These are phyloP conservation scores for Stylosanthes scabra DNA, from an alignment of 331 rosid genomes.

Conservation along the genomic window DNA sequence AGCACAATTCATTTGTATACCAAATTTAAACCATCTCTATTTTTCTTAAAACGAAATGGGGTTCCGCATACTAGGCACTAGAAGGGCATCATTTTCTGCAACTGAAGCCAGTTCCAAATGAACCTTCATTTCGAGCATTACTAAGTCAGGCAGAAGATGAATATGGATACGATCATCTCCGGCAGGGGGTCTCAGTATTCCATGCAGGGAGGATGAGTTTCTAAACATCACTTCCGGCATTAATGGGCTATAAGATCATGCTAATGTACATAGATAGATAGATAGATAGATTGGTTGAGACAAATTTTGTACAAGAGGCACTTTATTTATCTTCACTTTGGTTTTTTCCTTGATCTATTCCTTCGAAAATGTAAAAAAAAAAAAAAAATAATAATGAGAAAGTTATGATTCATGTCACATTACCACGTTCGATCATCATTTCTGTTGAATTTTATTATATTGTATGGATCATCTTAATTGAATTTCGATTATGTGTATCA, in stretches of 20 bases:
- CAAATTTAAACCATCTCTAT: neutral
- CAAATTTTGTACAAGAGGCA: no score
- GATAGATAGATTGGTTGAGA: no score
- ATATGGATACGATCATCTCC: conserved; percentile 14
- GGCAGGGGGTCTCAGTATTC: conserved; percentile 16
- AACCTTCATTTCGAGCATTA: neutral
- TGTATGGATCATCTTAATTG: no score
- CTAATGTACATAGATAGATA: no score
- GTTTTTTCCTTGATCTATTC: neutral
- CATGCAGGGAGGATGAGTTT: conserved; percentile 7
- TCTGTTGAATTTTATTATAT: no score
- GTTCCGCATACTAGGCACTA: conserved; percentile 29
- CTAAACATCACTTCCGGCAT: conserved; percentile 7
- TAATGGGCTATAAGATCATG: neutral
- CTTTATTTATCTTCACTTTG: neutral
- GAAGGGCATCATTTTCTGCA: neutral
- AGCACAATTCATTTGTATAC: neutral
- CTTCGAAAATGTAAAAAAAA: neutral
- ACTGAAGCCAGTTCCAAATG: neutral
- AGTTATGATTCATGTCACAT: neutral
- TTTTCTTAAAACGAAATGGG: conserved; percentile 9
- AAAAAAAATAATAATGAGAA: neutral
- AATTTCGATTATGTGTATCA: neutral
- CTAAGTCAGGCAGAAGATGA: neutral
- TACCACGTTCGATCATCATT: neutral